Percentiles rank a stretch among this genome's conserved stretches.
phyloP scores from a whole-genome alignment of 106 monocot species.

The Acorus calamus region DNA sequence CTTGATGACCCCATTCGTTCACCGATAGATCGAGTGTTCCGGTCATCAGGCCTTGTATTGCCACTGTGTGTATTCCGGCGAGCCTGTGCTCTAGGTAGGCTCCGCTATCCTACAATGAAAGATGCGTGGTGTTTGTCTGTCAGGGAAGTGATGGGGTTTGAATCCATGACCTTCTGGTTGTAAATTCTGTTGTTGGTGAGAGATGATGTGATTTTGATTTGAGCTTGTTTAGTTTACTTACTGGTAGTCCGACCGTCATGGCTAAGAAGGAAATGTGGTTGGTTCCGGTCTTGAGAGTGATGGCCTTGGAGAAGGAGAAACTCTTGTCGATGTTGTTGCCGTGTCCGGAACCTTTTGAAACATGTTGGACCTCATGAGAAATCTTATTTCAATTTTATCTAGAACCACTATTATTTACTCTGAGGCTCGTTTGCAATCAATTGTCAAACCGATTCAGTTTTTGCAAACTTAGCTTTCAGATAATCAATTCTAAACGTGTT shows the following conservation, averaged over 20 bases:
- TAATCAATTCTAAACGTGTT: too few species aligned
- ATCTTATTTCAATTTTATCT: too few species aligned
- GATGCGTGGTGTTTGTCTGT: background rate
- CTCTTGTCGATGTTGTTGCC: constrained; percentile 54
- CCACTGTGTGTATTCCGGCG: constrained; percentile 42
- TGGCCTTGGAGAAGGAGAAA: constrained; percentile 50
- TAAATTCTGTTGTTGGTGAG: background rate
- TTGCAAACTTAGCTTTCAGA: too few species aligned
- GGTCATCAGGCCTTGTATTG: constrained; percentile 74
- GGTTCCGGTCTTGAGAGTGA: constrained; percentile 41
- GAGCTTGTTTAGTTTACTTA: constrained; percentile 4
- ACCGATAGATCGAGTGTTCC: constrained; percentile 68
- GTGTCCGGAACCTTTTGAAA: constrained; percentile 50
- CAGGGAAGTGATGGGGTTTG: too few species aligned
- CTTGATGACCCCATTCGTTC: constrained; percentile 70
- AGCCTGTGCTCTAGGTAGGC: constrained; percentile 50
- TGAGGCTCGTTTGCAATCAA: too few species aligned
- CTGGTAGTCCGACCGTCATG: constrained; percentile 53
- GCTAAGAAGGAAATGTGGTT: constrained; percentile 55
- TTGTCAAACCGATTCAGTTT: too few species aligned
- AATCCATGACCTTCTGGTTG: background rate
- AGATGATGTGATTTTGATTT: too few species aligned
- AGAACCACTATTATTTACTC: too few species aligned
- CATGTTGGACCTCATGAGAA: background rate
- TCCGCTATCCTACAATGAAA: constrained; percentile 63